Percentiles rank a stretch among this genome's conserved stretches.
These are phyloP conservation scores for Macadamia tetraphylla DNA, from an alignment of 164 flowering plant species.

Conservation along the genomic window DNA sequence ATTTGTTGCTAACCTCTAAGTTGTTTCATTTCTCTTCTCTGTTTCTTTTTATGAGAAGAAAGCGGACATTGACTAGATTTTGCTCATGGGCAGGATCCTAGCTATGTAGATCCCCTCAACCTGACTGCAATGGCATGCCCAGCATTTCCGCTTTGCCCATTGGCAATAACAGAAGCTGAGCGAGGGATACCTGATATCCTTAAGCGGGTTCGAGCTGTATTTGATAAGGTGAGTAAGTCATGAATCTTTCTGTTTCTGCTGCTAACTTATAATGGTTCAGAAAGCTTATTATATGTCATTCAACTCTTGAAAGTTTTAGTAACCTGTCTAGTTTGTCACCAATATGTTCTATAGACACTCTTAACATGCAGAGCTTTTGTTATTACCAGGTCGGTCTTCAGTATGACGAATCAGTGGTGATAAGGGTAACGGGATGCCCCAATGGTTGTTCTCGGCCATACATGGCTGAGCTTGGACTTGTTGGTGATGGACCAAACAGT, in stretches of 20 bases:
- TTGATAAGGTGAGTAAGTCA: slow-evolving; percentile 63
- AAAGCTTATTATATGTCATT: no score
- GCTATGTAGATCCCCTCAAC: slow-evolving; percentile 86
- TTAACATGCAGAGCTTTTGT: slow-evolving; percentile 4
- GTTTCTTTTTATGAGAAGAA: not conserved
- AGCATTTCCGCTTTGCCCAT: slow-evolving; percentile 89
- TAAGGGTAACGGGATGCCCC: slow-evolving; percentile 95
- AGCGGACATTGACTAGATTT: slow-evolving; percentile 5
- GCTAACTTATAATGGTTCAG: not conserved
- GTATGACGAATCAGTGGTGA: slow-evolving; percentile 75
- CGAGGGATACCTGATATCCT: slow-evolving; percentile 91
- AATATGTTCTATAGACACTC: no score
- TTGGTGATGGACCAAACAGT: slow-evolving; percentile 98
- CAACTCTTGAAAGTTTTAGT: no score
- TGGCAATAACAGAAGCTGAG: slow-evolving; percentile 98
- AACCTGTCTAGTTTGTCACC: no score
- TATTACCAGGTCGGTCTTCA: slow-evolving; percentile 75
- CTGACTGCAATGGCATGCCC: slow-evolving; percentile 98
- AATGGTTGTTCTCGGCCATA: slow-evolving; percentile 99
- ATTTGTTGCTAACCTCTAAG: not conserved
- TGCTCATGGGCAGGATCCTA: slow-evolving; percentile 53
- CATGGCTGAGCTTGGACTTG: slow-evolving; percentile 99
- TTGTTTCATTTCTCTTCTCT: not conserved
- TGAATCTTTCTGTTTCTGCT: not conserved
- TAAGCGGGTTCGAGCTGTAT: slow-evolving; percentile 80